Conservation (phyloP, 129 eudicot species). For the Mikania micrantha region DNA sequence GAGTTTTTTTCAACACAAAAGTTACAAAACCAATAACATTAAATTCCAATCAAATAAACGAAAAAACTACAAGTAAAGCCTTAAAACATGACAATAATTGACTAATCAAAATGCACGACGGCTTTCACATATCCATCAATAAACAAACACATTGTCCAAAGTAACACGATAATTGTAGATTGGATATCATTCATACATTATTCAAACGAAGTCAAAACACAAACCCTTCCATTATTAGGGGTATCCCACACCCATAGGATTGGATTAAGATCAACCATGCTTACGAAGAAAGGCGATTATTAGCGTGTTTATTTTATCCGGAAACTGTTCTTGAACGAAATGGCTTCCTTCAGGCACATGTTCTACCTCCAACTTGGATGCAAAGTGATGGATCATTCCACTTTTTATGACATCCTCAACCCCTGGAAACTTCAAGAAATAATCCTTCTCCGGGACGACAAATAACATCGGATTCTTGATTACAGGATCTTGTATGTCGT, state of each 20-base stretch:
- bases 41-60: too few relatives aligned
- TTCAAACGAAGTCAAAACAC: background rate
- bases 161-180: background rate
- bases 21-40: too few relatives aligned
- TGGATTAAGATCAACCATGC: background rate
- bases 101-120: too few relatives aligned
- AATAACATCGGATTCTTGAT: slow-evolving; percentile 38
- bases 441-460: slow-evolving; percentile 46
- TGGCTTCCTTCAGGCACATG: background rate
- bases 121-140: background rate
- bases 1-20: too few relatives aligned
- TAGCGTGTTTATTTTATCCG: background rate
- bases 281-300: background rate
- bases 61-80: too few relatives aligned
- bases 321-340: slow-evolving; percentile 14
- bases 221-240: too few relatives aligned
- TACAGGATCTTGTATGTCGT: slow-evolving; percentile 27
- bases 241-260: too few relatives aligned
- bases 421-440: slow-evolving; percentile 34
- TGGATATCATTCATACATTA: background rate
- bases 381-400: background rate
- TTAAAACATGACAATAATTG: too few relatives aligned
- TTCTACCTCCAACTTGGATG: background rate
- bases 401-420: slow-evolving; percentile 15
- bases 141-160: background rate